A percentile compares a stretch with the other conserved stretches of the same genome.
Evolutionary conservation across 2,329 filamentous ascomycete genomes (phyloP).

Genomic region (Xylariaceae sp.): DNA sequence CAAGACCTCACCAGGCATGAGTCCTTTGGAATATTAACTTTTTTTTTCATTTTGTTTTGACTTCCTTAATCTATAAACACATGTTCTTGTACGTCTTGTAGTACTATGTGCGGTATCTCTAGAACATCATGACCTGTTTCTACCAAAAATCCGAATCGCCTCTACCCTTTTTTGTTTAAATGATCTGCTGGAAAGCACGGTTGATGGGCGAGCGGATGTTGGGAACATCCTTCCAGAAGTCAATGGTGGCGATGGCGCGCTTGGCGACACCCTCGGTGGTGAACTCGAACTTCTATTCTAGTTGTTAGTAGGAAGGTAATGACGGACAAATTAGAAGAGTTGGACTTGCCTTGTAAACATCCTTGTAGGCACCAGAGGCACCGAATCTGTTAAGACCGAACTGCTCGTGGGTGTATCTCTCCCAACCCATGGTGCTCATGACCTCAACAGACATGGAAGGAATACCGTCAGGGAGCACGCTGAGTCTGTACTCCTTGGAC

Average conservation of each 20-base stretch:
- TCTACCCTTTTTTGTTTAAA: constrained; percentile 49
- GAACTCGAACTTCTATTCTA: constrained; percentile 90
- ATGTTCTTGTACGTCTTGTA: constrained; percentile 12
- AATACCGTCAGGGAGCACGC: constrained; percentile 88
- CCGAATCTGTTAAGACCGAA: constrained; percentile 99
- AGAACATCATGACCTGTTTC: constrained; percentile 13
- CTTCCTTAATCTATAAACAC: constrained; percentile 26
- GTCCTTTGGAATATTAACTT: constrained; percentile 18
- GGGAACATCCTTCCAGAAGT: constrained; percentile 93
- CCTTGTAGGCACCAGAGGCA: constrained; percentile 94
- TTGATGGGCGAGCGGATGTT: constrained; percentile 93
- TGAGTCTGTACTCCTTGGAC: constrained; percentile 89
- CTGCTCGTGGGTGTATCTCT: constrained; percentile 98
- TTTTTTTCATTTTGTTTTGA: constrained; percentile 25
- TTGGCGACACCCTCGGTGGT: constrained; percentile 95
- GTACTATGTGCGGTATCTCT: constrained; percentile 20
- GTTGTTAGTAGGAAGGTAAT: constrained; percentile 34
- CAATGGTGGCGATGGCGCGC: constrained; percentile 83
- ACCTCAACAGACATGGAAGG: constrained; percentile 91
- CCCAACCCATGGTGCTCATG: constrained; percentile 96
- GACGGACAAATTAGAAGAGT: constrained; percentile 8
- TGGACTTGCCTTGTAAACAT: constrained; percentile 78
- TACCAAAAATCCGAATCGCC: constrained; percentile 12
- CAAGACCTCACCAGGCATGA: too few relatives aligned
- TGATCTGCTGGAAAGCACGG: constrained; percentile 94